phyloP scores from a whole-genome alignment of 345 rosid species.

The Geranium rotundifolium region DNA sequence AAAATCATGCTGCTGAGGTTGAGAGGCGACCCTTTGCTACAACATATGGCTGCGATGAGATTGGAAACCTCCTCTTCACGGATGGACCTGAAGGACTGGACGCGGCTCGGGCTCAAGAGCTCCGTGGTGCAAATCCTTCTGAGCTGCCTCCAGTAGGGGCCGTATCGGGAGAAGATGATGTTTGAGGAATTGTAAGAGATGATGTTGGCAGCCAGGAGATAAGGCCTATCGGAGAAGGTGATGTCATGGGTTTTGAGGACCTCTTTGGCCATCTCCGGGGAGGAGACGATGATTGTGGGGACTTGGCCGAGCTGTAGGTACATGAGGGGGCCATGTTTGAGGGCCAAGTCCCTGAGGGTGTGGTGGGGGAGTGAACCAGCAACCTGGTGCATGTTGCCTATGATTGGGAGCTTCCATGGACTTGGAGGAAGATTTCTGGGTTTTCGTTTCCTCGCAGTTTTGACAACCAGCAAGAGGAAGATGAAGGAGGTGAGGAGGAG shows the following conservation, averaged over 20 bases:
- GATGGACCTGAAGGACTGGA: no score
- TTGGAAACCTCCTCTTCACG: no score
- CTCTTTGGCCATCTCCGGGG: slow-evolving; percentile 4
- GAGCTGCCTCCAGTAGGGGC: no score
- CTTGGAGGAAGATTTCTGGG: background rate
- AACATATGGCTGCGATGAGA: no score
- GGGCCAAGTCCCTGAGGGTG: slow-evolving; percentile 9
- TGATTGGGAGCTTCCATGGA: slow-evolving; percentile 12
- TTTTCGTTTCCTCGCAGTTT: background rate
- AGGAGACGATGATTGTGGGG: slow-evolving; percentile 7
- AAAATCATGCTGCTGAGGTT: no score
- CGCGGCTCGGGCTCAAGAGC: no score
- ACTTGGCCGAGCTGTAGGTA: slow-evolving; percentile 14
- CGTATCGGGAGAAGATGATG: no score
- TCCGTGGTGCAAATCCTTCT: no score
- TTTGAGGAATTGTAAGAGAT: no score
- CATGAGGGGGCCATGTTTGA: slow-evolving; percentile 13
- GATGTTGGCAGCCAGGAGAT: background rate
- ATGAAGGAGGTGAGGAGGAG: no score
- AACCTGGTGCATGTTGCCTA: slow-evolving; percentile 20
- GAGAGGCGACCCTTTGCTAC: no score
- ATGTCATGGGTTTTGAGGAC: slow-evolving; percentile 11
- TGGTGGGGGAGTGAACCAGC: slow-evolving; percentile 11
- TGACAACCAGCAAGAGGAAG: background rate
- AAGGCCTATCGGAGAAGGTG: slow-evolving; percentile 4